phyloP scores from a whole-genome alignment of 441 rosid genomes.

The Arabidopsis lyrata region DNA sequence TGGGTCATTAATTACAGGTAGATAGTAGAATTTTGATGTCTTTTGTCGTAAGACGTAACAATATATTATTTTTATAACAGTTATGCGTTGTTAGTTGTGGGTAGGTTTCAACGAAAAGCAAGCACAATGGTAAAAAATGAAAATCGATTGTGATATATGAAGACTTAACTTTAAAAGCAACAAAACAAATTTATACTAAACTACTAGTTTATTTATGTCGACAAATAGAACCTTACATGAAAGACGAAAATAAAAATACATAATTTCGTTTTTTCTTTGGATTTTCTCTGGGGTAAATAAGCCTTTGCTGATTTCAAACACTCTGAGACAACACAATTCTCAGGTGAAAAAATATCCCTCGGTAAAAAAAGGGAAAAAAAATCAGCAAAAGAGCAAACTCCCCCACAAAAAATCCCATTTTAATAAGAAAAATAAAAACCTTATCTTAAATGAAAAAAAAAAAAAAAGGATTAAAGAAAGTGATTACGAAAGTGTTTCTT shows the following conservation, averaged over 20 bases:
- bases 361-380: slow-evolving; percentile 24
- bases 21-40: slow-evolving; percentile 5
- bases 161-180: not conserved
- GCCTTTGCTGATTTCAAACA: slow-evolving; percentile 36
- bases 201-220: slow-evolving; percentile 27
- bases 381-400: slow-evolving; percentile 38
- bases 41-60: not conserved
- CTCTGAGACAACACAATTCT: slow-evolving; percentile 36
- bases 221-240: slow-evolving; percentile 33
- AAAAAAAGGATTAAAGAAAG: not conserved
- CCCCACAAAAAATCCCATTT: slow-evolving; percentile 23
- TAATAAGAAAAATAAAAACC: slow-evolving; percentile 20
- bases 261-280: slow-evolving; percentile 36
- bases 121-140: not conserved
- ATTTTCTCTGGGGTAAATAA: slow-evolving; percentile 24
- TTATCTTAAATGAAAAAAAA: slow-evolving; percentile 6
- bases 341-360: slow-evolving; percentile 40
- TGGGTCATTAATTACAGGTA: slow-evolving; percentile 8
- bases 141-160: not conserved
- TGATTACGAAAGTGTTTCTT: slow-evolving; percentile 43
- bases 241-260: slow-evolving; percentile 41
- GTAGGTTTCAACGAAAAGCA: slow-evolving; percentile 18
- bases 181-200: not conserved
- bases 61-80: slow-evolving; percentile 1
- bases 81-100: slow-evolving; percentile 23